A percentile compares a stretch with the other conserved stretches of the same genome.
These are phyloP conservation scores for Cunninghamia lanceolata DNA, from an alignment of 75 land plant genomes.

Conservation along the genomic window DNA sequence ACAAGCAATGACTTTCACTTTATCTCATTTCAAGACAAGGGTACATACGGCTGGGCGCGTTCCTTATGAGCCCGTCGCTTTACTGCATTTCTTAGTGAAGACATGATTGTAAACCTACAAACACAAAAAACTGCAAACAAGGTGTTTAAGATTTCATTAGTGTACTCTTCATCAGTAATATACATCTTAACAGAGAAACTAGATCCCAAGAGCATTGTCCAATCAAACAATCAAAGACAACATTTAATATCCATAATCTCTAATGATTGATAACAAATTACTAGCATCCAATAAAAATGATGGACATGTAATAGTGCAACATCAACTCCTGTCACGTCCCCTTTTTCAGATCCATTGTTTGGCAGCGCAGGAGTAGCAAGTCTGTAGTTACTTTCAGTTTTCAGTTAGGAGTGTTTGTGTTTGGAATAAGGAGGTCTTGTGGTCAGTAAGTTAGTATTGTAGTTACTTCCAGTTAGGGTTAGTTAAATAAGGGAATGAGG, in stretches of 20 bases:
- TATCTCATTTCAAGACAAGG: background rate
- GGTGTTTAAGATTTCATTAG: background rate
- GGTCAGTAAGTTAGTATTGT: no score
- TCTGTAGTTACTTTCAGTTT: no score
- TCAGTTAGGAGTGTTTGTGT: no score
- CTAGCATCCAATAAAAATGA: no score
- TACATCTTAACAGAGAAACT: background rate
- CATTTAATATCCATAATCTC: background rate
- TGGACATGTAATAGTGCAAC: no score
- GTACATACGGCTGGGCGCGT: slow-evolving; percentile 73
- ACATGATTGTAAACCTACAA: slow-evolving; percentile 31
- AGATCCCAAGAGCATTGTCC: background rate
- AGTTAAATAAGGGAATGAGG: no score
- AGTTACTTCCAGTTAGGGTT: no score
- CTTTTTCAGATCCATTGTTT: no score
- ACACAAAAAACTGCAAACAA: background rate
- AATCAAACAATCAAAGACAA: background rate
- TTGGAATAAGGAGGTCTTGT: no score
- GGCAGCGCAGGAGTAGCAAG: no score
- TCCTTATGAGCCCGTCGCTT: slow-evolving; percentile 70
- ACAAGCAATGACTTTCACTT: background rate
- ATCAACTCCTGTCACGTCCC: background rate
- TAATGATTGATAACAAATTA: background rate
- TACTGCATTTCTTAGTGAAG: slow-evolving; percentile 66
- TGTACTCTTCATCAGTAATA: background rate